Base-by-base conservation (phyloP, 2,329 filamentous ascomycete genomes). In the Arthroderma sp. region DNA sequence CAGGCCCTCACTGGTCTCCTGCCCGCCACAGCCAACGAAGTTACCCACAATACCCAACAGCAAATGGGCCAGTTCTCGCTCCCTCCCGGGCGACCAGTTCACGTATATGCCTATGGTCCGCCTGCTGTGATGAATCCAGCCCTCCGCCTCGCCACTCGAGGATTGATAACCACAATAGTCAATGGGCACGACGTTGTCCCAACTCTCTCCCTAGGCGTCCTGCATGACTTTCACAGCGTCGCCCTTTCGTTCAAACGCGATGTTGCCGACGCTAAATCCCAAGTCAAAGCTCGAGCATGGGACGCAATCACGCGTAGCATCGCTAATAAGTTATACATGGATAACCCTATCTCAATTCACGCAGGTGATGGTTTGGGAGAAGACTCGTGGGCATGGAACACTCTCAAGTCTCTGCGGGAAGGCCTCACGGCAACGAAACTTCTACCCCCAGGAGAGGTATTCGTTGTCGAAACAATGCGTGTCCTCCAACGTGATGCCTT, bases 31-130 rank as follows among this genome's bases (percentile, higher is more conserved):
- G 47, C 47, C 21, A 35, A 38, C 19, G 25, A 57, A 23, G 38
- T 25, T 21, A 21, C 52, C 9, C 54, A n/a, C 19, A 53, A 57
- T 28, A 53, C 21, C 9, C 63, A 66, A 55, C 64, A 58, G 61
- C 59, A 61, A 56, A 58, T 44, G 9, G 56, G 58, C 6, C 59
- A 63, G 54, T 70, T 82, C 33, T 77, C 75, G 17, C 76, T 90
- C 0, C 87, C 87, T 0, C 64, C 83, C 0, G 82, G 83, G 15
- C 79, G 87, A 0, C 83, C 85, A 2, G 85, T 90, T 19, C 87
- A 91, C 63, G 87, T 89, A 11, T 91, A 88, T 66, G 84, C 87
- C 5, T 91, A 89, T 66, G 87, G 87, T 0, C 83, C 86, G 1
- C 86, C 86, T 0, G 81, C 85, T 0, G 85, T 84, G 13, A 82